These are phyloP conservation scores for Thermochaetoides dissita DNA, from an alignment of 2,329 filamentous ascomycete genomes.

Conservation along the genomic window DNA sequence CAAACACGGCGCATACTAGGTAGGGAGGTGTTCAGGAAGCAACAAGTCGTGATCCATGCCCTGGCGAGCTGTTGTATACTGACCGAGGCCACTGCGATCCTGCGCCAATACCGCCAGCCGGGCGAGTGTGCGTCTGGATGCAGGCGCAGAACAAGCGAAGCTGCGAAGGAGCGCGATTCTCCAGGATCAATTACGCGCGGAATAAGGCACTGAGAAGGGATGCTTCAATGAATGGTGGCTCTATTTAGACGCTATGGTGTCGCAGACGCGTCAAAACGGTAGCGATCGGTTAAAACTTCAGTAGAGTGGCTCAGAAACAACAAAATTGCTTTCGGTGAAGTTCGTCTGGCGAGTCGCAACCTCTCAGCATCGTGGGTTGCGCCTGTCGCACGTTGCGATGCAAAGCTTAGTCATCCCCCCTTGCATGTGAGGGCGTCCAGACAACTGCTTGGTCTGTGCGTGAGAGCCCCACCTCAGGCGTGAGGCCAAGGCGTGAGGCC, in stretches of 20 bases:
- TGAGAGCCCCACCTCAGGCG: too few relatives aligned
- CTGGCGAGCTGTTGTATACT: too few relatives aligned
- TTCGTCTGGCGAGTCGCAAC: conserved; percentile 1
- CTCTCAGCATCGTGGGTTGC: background rate
- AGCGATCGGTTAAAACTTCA: conserved; percentile 2
- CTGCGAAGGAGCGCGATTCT: too few relatives aligned
- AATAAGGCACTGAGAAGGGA: background rate
- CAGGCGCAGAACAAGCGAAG: background rate
- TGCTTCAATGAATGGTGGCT: too few relatives aligned
- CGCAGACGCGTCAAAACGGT: conserved; percentile 12
- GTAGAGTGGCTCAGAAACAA: conserved; percentile 1
- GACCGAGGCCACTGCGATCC: too few relatives aligned
- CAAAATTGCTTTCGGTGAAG: conserved; percentile 1
- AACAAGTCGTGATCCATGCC: background rate
- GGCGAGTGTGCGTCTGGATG: background rate
- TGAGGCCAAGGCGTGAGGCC: too few relatives aligned
- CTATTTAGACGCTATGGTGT: too few relatives aligned
- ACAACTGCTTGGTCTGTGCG: too few relatives aligned
- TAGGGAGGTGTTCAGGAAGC: background rate
- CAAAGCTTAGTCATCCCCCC: conserved; percentile 1
- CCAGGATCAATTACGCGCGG: conserved; percentile 8
- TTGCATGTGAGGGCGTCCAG: background rate
- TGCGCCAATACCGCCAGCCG: too few relatives aligned
- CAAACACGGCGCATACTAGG: conserved; percentile 12
- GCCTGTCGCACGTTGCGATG: background rate